Evolutionary conservation across 192 early-diverging fungal genomes (phyloP), one percentile per base, ranked within the genome.

Genomic region (Chytriomyces sp.): DNA sequence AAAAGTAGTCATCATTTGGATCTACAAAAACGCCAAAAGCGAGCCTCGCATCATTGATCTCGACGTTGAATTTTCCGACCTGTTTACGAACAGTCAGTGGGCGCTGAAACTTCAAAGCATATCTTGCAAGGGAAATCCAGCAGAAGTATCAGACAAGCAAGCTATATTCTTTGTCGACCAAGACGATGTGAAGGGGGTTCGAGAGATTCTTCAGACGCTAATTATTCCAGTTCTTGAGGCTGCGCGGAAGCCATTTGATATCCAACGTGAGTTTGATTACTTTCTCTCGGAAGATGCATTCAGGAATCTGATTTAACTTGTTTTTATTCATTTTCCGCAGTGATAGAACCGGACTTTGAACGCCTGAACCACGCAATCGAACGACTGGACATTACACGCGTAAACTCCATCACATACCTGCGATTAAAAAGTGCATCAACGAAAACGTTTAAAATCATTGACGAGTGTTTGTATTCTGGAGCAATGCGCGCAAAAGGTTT

Each of bases 381-480:
- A n/a, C 16, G 50, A 57, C 46, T 69, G 11, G 68, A 69, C 18
- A 62, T 73, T 24, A 8, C 16, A 8, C 8, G 28, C 44, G 49
- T 73, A 26, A 73, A 73, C 28, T 73, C 71, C 24, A 62, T 73
- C 60, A 73, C 71, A 11, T 73, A 73, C 45, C 53, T 73, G n/a
- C 53, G 61, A n/a, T 13, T 45, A 13, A 73, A 73, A 46, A 73
- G 62, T n/a, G 9, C 71, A 3, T 73, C 71, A 11, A 73, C 71
- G 24, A 61, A 48, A 43, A 24, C 61, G 8, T 73, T 73, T 44
- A 73, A 73, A 28, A 8, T 73, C n/a, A 45, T 62, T 60, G 71
- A 73, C 45, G 71, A 73, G 45, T 73, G 61, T 48, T 44, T 73
- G 26, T 20, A 49, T 35, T 53, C 71, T 35, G 53, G 45, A 16